phyloP scores from a whole-genome alignment of 495 filamentous ascomycete species.

The Penicillium chermesinum region DNA sequence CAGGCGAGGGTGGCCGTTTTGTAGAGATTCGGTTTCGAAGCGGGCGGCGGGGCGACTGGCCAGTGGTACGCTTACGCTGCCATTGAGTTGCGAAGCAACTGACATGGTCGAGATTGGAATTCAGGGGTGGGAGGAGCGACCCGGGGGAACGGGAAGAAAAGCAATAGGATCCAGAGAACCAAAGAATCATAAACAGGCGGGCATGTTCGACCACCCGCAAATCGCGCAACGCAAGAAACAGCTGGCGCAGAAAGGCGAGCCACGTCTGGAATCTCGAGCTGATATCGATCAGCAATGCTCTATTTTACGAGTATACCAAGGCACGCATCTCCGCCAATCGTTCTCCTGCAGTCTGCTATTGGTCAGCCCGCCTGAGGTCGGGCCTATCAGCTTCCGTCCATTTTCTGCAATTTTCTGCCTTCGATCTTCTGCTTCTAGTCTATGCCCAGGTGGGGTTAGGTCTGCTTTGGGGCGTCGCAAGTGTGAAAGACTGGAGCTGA shows the following conservation, averaged over 20 bases:
- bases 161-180: background rate
- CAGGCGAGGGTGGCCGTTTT: slow-evolving; percentile 3
- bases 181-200: background rate
- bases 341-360: background rate
- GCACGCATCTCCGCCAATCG: slow-evolving; percentile 10
- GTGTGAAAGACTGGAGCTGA: too few relatives aligned
- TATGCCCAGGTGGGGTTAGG: too few relatives aligned
- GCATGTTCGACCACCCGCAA: too few relatives aligned
- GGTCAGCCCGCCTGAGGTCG: slow-evolving; percentile 6
- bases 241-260: too few relatives aligned
- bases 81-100: slow-evolving; percentile 11
- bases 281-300: slow-evolving; percentile 4
- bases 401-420: background rate
- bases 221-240: too few relatives aligned
- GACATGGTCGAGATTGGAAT: slow-evolving; percentile 12
- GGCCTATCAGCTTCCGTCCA: background rate
- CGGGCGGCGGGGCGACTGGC: slow-evolving; percentile 19
- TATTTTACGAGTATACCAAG: slow-evolving; percentile 8
- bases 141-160: background rate
- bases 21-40: slow-evolving; percentile 13
- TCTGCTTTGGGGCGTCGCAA: too few relatives aligned
- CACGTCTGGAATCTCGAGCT: too few relatives aligned
- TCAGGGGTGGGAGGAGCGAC: slow-evolving; percentile 5
- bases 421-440: background rate
- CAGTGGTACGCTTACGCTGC: slow-evolving; percentile 6